Base-by-base conservation (phyloP, 176 grass and related monocot species). In the Carex parvula region DNA sequence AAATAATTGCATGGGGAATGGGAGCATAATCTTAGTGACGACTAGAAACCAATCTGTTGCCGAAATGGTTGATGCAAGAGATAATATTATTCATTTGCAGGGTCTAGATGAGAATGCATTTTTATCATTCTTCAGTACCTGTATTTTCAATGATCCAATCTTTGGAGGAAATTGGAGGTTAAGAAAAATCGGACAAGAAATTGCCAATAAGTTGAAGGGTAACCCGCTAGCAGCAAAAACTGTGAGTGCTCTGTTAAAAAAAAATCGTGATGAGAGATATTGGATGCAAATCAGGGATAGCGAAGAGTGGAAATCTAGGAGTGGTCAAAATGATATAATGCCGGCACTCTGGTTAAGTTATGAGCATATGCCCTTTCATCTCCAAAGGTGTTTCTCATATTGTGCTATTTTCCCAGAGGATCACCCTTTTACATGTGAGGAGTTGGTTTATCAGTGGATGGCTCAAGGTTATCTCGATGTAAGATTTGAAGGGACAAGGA, bases 401-500 rank as follows among this genome's bases (percentile, higher is more conserved):
- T 87, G 84, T 42, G 65, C 78, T 37, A 72, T n/a, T n/a, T n/a
- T n/a, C n/a, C n/a, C n/a, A n/a, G n/a, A n/a, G n/a, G n/a, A n/a
- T n/a, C n/a, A n/a, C 12, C 1, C 0, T 0, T 92, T 87, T 73
- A 3, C 17, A 32, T 54, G 4, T 8, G 2, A 26, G 33, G 4
- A 20, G 1, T 64, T 88, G 79, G 30, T 91, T 10, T 2, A 30
- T 33, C n/a, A 62, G 7, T 94, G 92, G 92, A 89, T 91, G n/a
- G 69, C 89, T 44, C 87, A 90, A 68, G 81, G 84, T 55, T 90
- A 80, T 79, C 72, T 94, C 10, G 22, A 77, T 4, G 39, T 4
- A 3, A 0, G 66, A 70, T 13, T 39, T 2, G 2, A 3, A 0
- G 14, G 2, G 0, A 24, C 48, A 16, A 78, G 12, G 39, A 35